A percentile compares a stretch with the other conserved stretches of the same genome.
These are phyloP conservation scores for Phialocephala subalpina DNA, from an alignment of 2,329 filamentous ascomycete genomes.

Conservation along the genomic window DNA sequence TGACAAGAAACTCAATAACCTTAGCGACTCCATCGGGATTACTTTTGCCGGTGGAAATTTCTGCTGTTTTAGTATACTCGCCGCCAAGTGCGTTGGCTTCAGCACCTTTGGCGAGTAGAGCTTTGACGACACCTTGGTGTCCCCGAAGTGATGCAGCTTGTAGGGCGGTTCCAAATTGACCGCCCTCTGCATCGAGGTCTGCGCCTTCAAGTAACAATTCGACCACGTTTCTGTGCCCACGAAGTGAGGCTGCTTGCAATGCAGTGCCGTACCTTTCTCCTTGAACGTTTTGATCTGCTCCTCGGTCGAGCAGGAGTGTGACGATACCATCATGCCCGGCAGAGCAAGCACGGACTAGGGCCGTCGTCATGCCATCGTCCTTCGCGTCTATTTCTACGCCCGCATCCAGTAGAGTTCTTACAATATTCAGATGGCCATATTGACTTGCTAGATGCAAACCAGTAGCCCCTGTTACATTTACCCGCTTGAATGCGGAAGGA, in stretches of 20 bases:
- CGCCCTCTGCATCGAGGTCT: not conserved
- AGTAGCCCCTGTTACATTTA: not conserved
- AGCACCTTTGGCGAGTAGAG: not conserved
- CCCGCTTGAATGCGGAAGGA: not conserved
- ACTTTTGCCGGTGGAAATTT: not conserved
- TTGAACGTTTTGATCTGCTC: not conserved
- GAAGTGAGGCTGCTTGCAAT: conserved; percentile 1
- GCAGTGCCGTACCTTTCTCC: conserved; percentile 1
- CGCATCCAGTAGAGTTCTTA: not conserved
- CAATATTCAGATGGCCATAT: not conserved
- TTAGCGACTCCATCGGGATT: not conserved
- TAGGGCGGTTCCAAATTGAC: not conserved
- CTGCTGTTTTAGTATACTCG: not conserved
- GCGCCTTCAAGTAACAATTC: conserved; percentile 6
- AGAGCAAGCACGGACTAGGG: not conserved
- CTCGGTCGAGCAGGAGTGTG: not conserved
- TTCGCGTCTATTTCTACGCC: not conserved
- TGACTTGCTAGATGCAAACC: not conserved
- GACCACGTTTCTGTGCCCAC: not conserved
- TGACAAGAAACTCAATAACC: not conserved
- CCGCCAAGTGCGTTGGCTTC: not conserved
- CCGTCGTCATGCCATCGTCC: not conserved
- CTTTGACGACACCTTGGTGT: not conserved
- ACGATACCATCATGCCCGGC: not conserved
- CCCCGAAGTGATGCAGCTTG: not conserved